Evolutionary conservation across 768 basidiomycete genomes (phyloP), one percentile per base, ranked within the genome.

Genomic region (Lenzites betulinus): DNA sequence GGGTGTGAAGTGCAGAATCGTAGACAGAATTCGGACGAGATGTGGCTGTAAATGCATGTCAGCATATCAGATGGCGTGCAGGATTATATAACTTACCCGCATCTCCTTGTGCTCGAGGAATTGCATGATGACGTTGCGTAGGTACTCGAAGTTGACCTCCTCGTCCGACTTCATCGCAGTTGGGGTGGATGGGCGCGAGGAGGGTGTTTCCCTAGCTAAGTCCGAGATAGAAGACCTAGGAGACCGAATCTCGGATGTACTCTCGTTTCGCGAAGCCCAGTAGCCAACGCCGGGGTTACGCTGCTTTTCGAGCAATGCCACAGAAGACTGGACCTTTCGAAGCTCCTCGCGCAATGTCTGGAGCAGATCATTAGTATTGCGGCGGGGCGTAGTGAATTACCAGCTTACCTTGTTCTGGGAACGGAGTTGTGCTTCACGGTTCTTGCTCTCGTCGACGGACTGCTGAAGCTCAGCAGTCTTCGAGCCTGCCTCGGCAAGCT

Each of bases 41-140:
- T 94, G 92, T 0, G 94, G 92, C 90, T 94, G 60, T 11, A 25
- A 6, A 53, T 39, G 23, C 39, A 15, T 59, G 60, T 58, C 22
- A n/a, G 56, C 64, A 13, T 22, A 41, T 36, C 39, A 28, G 39
- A 55, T n/a, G 23, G 36, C 26, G 50, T 50, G 44, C 51, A 2
- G 16, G 7, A 23, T 22, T 2, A 25, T 43, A 25, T 4, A 41
- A 78, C 92, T 71, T 70, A 95, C 95, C 76, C 97, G 83, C 95
- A 98, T 98, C 73, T 98, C 95, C 72, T 96, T 95, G 76, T 98
- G 92, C 71, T 99, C 97, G 51, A 99, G 79, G 77, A 99, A 99
- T 72, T 98, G 97, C 47, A 99, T 73, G 58, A 98, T 93, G 33
- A 98, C 91, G 73, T 98, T 98, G 59, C 97, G 82, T 47, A 99